phyloP scores from a whole-genome alignment of 1,284 basidiomycete species.

The Malassezia globosa region DNA sequence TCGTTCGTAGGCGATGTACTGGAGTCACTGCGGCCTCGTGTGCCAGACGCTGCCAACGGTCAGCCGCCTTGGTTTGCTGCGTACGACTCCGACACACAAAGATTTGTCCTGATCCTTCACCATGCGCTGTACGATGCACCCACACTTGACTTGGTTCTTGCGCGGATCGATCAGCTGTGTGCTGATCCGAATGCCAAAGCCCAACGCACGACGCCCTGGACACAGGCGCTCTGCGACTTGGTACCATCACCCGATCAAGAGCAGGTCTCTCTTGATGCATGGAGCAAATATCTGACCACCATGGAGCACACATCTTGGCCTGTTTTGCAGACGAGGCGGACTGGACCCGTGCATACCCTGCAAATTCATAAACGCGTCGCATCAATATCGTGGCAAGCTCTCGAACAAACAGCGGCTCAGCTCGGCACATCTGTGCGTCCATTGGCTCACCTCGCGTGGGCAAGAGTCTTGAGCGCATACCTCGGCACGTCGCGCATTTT shows the following conservation, averaged over 20 bases:
- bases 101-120: slow-evolving; percentile 22
- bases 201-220: slow-evolving; percentile 12
- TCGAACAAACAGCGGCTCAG: slow-evolving; percentile 23
- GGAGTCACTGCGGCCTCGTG: not conserved
- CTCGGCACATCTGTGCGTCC: slow-evolving; percentile 42
- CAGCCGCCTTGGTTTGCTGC: slow-evolving; percentile 5
- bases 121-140: slow-evolving; percentile 37
- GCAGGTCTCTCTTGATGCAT: slow-evolving; percentile 10
- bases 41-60: not conserved
- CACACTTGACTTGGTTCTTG: slow-evolving; percentile 27
- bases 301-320: slow-evolving; percentile 21
- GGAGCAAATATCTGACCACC: slow-evolving; percentile 21
- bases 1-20: not conserved
- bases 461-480: slow-evolving; percentile 35
- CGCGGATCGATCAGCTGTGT: slow-evolving; percentile 22
- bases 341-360: slow-evolving; percentile 1
- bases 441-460: slow-evolving; percentile 45
- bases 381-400: slow-evolving; percentile 15
- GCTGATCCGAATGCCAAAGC: slow-evolving; percentile 10
- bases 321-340: slow-evolving; percentile 8
- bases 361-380: not conserved
- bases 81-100: not conserved
- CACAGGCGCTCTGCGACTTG: slow-evolving; percentile 24
- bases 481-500: slow-evolving; percentile 33
- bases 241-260: slow-evolving; percentile 21